Evolutionary conservation across 2,329 filamentous ascomycete species (phyloP).

Genomic region (Trichoderma simmonsii): DNA sequence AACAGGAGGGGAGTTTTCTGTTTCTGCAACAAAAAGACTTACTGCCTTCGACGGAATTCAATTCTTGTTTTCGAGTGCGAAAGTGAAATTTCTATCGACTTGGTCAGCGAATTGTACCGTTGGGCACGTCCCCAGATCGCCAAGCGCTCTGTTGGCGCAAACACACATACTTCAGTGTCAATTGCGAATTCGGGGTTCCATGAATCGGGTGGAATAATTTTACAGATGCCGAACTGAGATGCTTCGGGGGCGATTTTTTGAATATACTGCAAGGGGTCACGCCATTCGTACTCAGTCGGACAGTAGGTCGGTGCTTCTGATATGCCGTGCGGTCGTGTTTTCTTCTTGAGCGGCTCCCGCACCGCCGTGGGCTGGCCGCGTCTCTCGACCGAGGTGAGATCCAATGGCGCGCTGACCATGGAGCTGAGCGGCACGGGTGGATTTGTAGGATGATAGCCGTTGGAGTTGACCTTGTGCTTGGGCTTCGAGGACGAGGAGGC

Average conservation of each 20-base stretch:
- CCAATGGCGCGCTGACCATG: constrained; percentile 62
- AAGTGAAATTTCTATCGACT: constrained; percentile 85
- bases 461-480: constrained; percentile 53
- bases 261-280: constrained; percentile 90
- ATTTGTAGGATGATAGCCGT: constrained; percentile 52
- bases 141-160: neutral
- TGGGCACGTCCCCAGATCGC: neutral
- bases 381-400: constrained; percentile 86
- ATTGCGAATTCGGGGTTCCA: constrained; percentile 97
- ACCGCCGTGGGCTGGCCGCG: constrained; percentile 76
- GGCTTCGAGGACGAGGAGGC: constrained; percentile 41
- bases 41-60: constrained; percentile 99
- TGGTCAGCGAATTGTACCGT: constrained; percentile 21
- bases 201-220: constrained; percentile 86
- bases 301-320: constrained; percentile 87
- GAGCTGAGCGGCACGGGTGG: constrained; percentile 53
- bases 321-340: constrained; percentile 76
- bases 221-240: constrained; percentile 84
- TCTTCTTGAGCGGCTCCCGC: constrained; percentile 73
- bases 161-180: constrained; percentile 75
- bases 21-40: constrained; percentile 37
- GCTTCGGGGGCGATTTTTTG: constrained; percentile 87
- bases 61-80: constrained; percentile 88
- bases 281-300: constrained; percentile 91
- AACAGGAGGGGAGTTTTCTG: neutral